phyloP scores from a whole-genome alignment of 2,329 filamentous ascomycete species.

The Sporothrix globosa region DNA sequence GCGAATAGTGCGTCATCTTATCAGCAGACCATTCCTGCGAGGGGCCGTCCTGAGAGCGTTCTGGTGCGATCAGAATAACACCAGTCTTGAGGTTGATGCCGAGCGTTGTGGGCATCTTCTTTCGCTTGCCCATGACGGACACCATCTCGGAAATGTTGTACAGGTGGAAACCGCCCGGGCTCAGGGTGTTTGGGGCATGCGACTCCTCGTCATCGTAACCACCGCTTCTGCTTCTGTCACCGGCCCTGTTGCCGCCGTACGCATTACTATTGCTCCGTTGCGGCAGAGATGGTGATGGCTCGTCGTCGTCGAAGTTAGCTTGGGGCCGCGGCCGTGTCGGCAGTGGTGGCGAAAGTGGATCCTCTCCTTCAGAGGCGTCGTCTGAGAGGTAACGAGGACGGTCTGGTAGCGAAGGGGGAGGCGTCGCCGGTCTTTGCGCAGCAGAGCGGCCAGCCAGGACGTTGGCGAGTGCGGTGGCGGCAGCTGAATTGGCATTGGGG shows the following conservation, averaged over 20 bases:
- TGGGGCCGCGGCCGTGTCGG: conserved; percentile 65
- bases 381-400: conserved; percentile 65
- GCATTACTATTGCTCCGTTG: conserved; percentile 35
- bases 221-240: conserved; percentile 30
- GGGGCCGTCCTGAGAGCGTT: conserved; percentile 78
- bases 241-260: background rate
- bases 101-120: conserved; percentile 97
- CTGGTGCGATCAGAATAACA: conserved; percentile 86
- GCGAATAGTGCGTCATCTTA: conserved; percentile 94
- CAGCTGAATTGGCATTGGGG: conserved; percentile 46
- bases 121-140: conserved; percentile 93
- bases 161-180: conserved; percentile 83
- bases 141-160: conserved; percentile 99
- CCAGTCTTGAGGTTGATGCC: conserved; percentile 91
- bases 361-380: conserved; percentile 69
- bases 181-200: conserved; percentile 44
- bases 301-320: conserved; percentile 46
- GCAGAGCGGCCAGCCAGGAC: conserved; percentile 55
- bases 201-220: conserved; percentile 44
- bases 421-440: conserved; percentile 44
- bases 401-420: conserved; percentile 52
- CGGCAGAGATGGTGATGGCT: conserved; percentile 36
- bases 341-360: conserved; percentile 61
- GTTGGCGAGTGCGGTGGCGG: conserved; percentile 59
- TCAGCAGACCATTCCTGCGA: conserved; percentile 93